phyloP scores from a whole-genome alignment of 2,329 filamentous ascomycete genomes.

The Diaporthe helianthi region DNA sequence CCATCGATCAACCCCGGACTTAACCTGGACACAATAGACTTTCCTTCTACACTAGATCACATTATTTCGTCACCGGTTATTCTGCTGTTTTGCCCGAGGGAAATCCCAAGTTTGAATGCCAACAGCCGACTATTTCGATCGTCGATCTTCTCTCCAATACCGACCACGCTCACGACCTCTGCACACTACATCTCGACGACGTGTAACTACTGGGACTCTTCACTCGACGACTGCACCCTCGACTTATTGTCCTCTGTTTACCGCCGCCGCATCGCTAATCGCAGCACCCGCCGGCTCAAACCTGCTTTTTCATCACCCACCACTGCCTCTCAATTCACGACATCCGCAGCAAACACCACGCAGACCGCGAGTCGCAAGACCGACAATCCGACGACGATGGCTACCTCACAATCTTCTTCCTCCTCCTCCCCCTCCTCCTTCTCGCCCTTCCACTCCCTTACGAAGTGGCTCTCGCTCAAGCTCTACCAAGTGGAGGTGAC shows the following conservation, averaged over 20 bases:
- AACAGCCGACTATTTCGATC: not conserved
- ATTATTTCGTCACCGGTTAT: conserved; percentile 4
- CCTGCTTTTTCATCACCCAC: not conserved
- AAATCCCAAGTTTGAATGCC: too few species aligned
- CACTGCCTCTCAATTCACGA: not conserved
- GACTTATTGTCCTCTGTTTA: conserved; percentile 2
- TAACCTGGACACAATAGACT: conserved; percentile 11
- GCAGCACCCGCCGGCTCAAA: not conserved
- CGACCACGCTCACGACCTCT: not conserved
- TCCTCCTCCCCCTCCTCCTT: conserved; percentile 39
- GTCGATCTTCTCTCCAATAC: not conserved
- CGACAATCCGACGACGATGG: conserved; percentile 43
- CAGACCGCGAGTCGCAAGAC: not conserved
- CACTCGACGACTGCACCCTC: conserved; percentile 20
- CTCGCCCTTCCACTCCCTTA: conserved; percentile 57
- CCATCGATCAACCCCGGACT: too few species aligned
- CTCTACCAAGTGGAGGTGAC: conserved; percentile 99
- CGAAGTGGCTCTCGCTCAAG: conserved; percentile 91
- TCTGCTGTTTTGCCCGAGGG: not conserved
- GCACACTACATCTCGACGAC: not conserved
- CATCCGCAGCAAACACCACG: not conserved
- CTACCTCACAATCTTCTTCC: conserved; percentile 35
- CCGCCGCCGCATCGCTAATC: not conserved
- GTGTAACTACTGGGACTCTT: conserved; percentile 15
- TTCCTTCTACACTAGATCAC: not conserved